Evolutionary conservation across 2,329 filamentous ascomycete genomes (phyloP).

Genomic region (Hymenoscyphus linearis): DNA sequence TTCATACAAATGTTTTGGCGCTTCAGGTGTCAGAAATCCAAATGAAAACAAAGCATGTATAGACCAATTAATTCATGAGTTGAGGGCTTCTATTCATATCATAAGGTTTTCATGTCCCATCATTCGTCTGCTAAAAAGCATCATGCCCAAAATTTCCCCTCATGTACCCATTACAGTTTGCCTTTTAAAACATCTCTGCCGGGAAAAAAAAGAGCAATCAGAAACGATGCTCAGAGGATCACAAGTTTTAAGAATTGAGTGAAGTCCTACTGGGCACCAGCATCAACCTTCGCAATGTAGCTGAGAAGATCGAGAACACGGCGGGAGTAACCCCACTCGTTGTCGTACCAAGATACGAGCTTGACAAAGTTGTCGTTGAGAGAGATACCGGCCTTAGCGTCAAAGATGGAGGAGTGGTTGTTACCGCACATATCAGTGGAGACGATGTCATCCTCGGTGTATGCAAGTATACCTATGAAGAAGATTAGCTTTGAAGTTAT

Average conservation of each 20-base stretch:
- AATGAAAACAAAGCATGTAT: not conserved
- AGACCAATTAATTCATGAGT: not conserved
- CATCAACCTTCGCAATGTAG: slow-evolving; percentile 76
- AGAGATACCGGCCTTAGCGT: slow-evolving; percentile 97
- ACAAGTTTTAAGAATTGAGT: slow-evolving; percentile 11
- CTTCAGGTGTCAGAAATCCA: not conserved
- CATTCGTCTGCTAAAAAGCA: slow-evolving; percentile 1
- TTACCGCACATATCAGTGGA: slow-evolving; percentile 92
- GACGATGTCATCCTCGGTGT: slow-evolving; percentile 97
- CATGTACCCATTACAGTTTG: slow-evolving; percentile 24
- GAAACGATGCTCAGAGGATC: slow-evolving; percentile 21
- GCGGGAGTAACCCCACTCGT: slow-evolving; percentile 99
- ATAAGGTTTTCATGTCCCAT: slow-evolving; percentile 14
- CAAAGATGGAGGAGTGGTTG: slow-evolving; percentile 93
- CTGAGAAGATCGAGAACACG: slow-evolving; percentile 79
- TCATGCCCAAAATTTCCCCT: slow-evolving; percentile 1
- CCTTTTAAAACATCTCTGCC: slow-evolving; percentile 30
- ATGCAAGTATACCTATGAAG: slow-evolving; percentile 70
- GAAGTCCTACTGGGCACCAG: slow-evolving; percentile 31
- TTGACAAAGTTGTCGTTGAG: slow-evolving; percentile 99
- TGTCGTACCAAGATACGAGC: slow-evolving; percentile 94
- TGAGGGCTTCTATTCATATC: slow-evolving; percentile 11
- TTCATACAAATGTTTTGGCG: not conserved
- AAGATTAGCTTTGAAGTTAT: slow-evolving; percentile 12
- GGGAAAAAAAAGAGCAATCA: slow-evolving; percentile 26